Evolutionary conservation across 2,329 filamentous ascomycete genomes (phyloP).

Genomic region (Lomentospora prolificans): DNA sequence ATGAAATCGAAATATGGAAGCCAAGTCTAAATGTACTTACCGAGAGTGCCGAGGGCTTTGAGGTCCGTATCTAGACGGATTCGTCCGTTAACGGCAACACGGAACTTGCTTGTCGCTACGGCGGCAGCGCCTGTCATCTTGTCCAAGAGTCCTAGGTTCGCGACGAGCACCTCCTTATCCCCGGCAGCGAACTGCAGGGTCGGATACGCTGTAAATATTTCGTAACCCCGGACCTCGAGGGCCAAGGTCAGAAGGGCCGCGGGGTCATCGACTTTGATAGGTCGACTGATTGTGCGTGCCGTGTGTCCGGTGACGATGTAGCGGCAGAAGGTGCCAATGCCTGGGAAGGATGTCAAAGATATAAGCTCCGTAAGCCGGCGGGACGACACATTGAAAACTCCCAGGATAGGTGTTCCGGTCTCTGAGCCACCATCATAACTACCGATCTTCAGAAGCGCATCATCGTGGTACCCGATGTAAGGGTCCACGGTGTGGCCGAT

Average conservation of each 20-base stretch:
- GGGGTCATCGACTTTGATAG: slow-evolving; percentile 32
- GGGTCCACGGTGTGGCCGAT: slow-evolving; percentile 62
- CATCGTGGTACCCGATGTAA: slow-evolving; percentile 68
- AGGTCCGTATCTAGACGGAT: slow-evolving; percentile 58
- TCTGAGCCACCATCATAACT: slow-evolving; percentile 62
- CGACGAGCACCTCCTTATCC: slow-evolving; percentile 39
- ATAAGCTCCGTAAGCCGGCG: slow-evolving; percentile 58
- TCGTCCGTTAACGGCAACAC: slow-evolving; percentile 42
- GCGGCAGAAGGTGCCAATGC: slow-evolving; percentile 40
- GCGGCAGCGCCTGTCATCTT: slow-evolving; percentile 89
- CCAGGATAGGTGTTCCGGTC: slow-evolving; percentile 68
- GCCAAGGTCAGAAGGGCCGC: slow-evolving; percentile 50
- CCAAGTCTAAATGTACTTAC: slow-evolving; percentile 29
- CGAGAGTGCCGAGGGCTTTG: slow-evolving; percentile 70
- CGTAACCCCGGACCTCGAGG: slow-evolving; percentile 59
- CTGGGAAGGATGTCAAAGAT: slow-evolving; percentile 62
- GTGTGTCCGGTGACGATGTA: slow-evolving; percentile 70
- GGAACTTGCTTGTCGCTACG: slow-evolving; percentile 52
- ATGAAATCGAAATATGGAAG: not conserved
- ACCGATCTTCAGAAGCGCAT: slow-evolving; percentile 63
- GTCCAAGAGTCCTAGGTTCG: slow-evolving; percentile 66
- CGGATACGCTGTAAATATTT: slow-evolving; percentile 70
- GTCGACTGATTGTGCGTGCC: slow-evolving; percentile 50
- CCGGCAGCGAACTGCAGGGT: slow-evolving; percentile 44
- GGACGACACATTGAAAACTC: slow-evolving; percentile 71